Evolutionary conservation across 2,329 filamentous ascomycete species (phyloP).

Genomic region (Sphaerulina musiva): DNA sequence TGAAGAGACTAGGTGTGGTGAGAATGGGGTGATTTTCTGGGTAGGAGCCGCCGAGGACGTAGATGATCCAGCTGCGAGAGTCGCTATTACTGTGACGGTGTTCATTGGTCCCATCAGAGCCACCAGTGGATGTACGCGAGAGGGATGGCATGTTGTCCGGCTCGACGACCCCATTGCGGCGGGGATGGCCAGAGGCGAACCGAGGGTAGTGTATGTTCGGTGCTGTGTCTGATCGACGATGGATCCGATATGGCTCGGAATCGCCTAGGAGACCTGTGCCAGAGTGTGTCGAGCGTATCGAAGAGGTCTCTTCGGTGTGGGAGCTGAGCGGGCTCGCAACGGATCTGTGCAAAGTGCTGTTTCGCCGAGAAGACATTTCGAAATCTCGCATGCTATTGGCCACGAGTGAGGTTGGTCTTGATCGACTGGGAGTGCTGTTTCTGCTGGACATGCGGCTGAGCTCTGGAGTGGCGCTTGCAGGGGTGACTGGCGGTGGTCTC

Average conservation of each 20-base stretch:
- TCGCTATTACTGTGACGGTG: slow-evolving; percentile 34
- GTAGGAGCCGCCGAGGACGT: slow-evolving; percentile 63
- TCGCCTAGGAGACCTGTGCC: slow-evolving; percentile 29
- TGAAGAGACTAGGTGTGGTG: slow-evolving; percentile 63
- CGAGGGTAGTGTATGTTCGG: slow-evolving; percentile 41
- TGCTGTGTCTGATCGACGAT: slow-evolving; percentile 32
- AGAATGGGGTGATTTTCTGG: slow-evolving; percentile 65
- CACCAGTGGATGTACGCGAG: slow-evolving; percentile 27
- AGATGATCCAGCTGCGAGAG: slow-evolving; percentile 64
- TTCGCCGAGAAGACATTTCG: slow-evolving; percentile 28
- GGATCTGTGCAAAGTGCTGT: slow-evolving; percentile 28
- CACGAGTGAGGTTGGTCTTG: slow-evolving; percentile 30
- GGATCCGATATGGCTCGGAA: slow-evolving; percentile 24
- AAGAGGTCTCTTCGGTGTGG: slow-evolving; percentile 32
- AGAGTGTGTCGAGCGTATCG: slow-evolving; percentile 30
- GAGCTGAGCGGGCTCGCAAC: slow-evolving; percentile 28
- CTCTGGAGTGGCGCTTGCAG: slow-evolving; percentile 51
- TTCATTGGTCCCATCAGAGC: slow-evolving; percentile 28
- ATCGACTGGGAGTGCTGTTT: slow-evolving; percentile 31
- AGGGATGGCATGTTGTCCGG: slow-evolving; percentile 50
- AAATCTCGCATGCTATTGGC: slow-evolving; percentile 31
- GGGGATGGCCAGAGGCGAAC: slow-evolving; percentile 56
- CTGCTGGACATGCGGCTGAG: slow-evolving; percentile 44
- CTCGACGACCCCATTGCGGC: slow-evolving; percentile 58
- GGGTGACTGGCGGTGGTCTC: slow-evolving; percentile 57